Base-by-base conservation (phyloP, 192 early-diverging fungal species). In the Globomyces pollinis-pini region DNA sequence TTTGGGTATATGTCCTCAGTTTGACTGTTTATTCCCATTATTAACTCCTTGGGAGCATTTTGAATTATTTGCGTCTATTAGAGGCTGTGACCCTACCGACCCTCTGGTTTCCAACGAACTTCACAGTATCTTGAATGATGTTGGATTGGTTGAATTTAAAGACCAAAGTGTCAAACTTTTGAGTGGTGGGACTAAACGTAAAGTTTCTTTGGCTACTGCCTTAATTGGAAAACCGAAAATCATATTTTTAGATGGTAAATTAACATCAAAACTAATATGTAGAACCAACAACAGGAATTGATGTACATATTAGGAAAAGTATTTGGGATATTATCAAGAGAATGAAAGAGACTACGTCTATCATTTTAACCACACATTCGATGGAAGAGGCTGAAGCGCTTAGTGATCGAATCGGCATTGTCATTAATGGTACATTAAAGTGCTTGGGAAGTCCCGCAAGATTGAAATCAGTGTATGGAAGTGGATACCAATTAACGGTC, bases 341-440 rank as follows among this genome's bases (percentile, higher is more conserved):
- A n/a, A 39, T 39, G 38, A 39, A 39, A n/a, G 12, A 39, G n/a
- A 12, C 12, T 39, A n/a, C 38, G 0, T 65, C 73, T 8, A 71
- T 85, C 26, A 44, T 86, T 11, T 43, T 86, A 38, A 86, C 84
- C 0, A 85, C 82, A 0, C 84, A 86, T 55, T 69, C 63, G 29
- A 69, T 86, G 77, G 84, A 86, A 32, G 84, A 86, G 51, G 84
- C 84, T 23, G 84, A 86, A 31, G 64, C 64, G 8, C 59, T 78
- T 8, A 45, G 55, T 20, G 76, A 78, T 59, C 62, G 70, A 1
- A 70, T 83, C 23, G 71, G 69, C 4, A 77, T 86, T 52, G 42
- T 86, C 31, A 56, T 47, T 1, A 41, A 59, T 3, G 85, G 85
- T 20, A 21, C 72, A 31, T 49, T 86, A 0, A 64, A 74, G 43